Percentiles rank a stretch among this genome's conserved stretches.
phyloP scores from a whole-genome alignment of 345 rosid genomes.

The Pseudoturritis turrita region DNA sequence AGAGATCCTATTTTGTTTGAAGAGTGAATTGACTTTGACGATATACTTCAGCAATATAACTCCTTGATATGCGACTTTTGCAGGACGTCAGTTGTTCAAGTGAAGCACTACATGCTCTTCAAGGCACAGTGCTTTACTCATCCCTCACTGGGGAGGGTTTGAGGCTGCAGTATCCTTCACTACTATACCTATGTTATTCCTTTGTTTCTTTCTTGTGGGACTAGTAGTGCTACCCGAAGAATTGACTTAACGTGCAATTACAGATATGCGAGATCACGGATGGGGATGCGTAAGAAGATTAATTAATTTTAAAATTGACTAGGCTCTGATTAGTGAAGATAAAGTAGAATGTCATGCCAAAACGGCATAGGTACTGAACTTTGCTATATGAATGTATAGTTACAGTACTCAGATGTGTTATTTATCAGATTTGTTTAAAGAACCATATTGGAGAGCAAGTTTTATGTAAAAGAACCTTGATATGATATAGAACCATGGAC shows the following conservation, averaged over 20 bases:
- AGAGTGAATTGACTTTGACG: neutral
- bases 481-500: neutral
- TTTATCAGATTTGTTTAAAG: conserved; percentile 1
- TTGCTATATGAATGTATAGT: conserved; percentile 18
- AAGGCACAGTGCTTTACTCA: conserved; percentile 70
- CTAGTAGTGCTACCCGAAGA: neutral
- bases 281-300: conserved; percentile 70
- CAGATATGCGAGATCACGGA: conserved; percentile 81
- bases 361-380: conserved; percentile 3
- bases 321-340: conserved; percentile 3
- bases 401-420: neutral
- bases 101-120: conserved; percentile 63
- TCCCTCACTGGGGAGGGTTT: conserved; percentile 69
- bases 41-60: neutral
- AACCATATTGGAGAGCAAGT: neutral
- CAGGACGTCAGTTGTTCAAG: conserved; percentile 79
- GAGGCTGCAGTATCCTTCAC: conserved; percentile 83
- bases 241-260: conserved; percentile 37
- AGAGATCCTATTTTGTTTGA: neutral
- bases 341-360: conserved; percentile 11
- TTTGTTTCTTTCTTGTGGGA: neutral
- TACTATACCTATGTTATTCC: neutral
- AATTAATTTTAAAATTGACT: neutral
- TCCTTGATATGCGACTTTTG: conserved; percentile 4
- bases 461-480: neutral